These are phyloP conservation scores for Fusarium sp. DNA, from an alignment of 2,329 filamentous ascomycete genomes.

Conservation along the genomic window DNA sequence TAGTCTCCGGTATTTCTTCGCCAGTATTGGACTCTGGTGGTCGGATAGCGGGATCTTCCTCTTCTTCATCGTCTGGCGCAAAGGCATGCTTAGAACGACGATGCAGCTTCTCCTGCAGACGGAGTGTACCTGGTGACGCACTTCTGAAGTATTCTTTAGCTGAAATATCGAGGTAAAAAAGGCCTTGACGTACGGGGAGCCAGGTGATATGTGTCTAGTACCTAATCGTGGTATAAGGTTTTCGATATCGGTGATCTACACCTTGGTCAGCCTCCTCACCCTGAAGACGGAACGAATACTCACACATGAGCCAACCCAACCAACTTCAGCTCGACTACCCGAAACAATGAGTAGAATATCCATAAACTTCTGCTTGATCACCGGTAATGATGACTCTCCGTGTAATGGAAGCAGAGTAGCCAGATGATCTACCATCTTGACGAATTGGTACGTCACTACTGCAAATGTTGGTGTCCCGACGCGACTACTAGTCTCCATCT, in stretches of 20 bases:
- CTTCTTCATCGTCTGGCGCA: conserved; percentile 28
- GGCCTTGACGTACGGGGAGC: conserved; percentile 2
- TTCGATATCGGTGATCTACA: conserved; percentile 26
- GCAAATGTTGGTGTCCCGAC: conserved; percentile 18
- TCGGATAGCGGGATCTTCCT: conserved; percentile 6
- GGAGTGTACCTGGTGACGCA: background rate
- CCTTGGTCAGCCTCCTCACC: background rate
- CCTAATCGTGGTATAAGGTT: conserved; percentile 23
- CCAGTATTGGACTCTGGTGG: background rate
- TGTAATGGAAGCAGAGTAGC: conserved; percentile 1
- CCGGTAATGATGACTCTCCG: conserved; percentile 7
- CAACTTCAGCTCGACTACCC: background rate
- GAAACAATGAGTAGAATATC: conserved; percentile 13
- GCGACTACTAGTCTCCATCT: conserved; percentile 22
- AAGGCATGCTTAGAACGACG: conserved; percentile 35
- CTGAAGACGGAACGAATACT: background rate
- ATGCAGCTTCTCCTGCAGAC: conserved; percentile 19
- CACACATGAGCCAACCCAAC: conserved; percentile 24
- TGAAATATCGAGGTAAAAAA: too few relatives aligned
- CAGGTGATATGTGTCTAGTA: background rate
- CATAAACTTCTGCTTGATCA: conserved; percentile 17
- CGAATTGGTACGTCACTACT: conserved; percentile 22
- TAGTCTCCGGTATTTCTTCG: background rate
- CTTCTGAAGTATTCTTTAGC: background rate
- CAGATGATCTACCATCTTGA: conserved; percentile 34